These are phyloP conservation scores for Sarcomyxa edulis DNA, from an alignment of 768 basidiomycete species.

Conservation along the genomic window DNA sequence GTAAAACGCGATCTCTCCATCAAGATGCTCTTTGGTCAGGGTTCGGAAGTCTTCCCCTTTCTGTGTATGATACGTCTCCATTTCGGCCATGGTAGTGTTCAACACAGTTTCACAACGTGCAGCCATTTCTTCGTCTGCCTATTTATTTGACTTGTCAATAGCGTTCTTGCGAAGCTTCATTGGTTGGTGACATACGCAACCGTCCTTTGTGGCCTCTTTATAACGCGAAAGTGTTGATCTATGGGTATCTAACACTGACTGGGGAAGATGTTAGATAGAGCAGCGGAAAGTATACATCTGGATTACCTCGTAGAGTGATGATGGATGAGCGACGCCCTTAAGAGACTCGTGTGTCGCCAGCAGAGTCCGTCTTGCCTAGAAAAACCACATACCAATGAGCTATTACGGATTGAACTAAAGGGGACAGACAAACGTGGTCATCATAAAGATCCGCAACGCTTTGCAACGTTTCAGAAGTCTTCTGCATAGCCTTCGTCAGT, in stretches of 20 bases:
- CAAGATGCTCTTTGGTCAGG: constrained; percentile 62
- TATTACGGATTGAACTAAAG: neutral
- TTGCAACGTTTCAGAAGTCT: constrained; percentile 67
- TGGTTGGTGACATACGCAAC: constrained; percentile 25
- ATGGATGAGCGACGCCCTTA: constrained; percentile 73
- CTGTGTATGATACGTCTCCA: constrained; percentile 74
- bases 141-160: too few species aligned
- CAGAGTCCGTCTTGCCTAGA: constrained; percentile 67
- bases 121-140: constrained; percentile 62
- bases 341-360: constrained; percentile 71
- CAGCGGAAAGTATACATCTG: too few species aligned
- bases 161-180: neutral
- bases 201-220: constrained; percentile 39
- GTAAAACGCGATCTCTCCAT: constrained; percentile 72
- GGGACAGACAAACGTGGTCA: constrained; percentile 53
- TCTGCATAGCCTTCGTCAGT: constrained; percentile 74
- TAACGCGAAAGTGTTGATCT: constrained; percentile 63
- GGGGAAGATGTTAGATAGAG: neutral
- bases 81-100: constrained; percentile 85
- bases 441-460: constrained; percentile 76
- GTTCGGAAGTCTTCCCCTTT: constrained; percentile 64
- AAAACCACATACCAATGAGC: neutral
- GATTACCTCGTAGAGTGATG: constrained; percentile 61
- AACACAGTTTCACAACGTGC: constrained; percentile 83
- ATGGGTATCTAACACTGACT: constrained; percentile 77